Evolutionary conservation across 495 filamentous ascomycete species (phyloP).

Genomic region (Neurospora sp.): DNA sequence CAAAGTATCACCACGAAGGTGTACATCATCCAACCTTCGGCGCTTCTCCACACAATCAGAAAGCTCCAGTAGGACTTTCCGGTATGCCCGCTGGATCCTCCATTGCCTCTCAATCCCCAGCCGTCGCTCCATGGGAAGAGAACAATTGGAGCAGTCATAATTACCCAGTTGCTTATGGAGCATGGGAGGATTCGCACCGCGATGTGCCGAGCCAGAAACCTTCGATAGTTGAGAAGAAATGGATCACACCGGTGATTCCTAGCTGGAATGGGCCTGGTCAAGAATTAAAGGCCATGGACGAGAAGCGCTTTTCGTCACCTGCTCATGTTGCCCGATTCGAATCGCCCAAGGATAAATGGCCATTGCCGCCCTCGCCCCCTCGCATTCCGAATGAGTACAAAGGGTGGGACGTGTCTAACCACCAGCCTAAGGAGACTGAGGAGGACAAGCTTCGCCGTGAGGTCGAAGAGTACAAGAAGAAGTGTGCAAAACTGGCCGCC

Average conservation of each 20-base stretch:
- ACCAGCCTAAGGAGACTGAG: not conserved
- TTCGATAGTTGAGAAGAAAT: not conserved
- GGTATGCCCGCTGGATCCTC: not conserved
- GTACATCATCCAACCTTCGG: too few species aligned
- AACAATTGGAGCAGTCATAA: too few species aligned
- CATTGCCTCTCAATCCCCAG: not conserved
- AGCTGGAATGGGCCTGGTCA: not conserved
- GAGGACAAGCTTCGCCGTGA: not conserved
- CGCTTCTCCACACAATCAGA: accelerated
- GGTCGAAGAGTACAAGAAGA: not conserved
- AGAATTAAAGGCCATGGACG: not conserved
- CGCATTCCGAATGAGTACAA: not conserved
- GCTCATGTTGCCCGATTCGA: accelerated
- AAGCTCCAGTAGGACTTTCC: not conserved
- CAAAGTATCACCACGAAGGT: too few species aligned
- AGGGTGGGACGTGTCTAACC: too few species aligned
- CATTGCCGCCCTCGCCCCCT: not conserved
- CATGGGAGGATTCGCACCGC: not conserved
- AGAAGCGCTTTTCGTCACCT: not conserved
- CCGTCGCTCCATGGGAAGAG: not conserved
- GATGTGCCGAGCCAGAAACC: accelerated
- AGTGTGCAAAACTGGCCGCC: not conserved
- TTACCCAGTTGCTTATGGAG: too few species aligned
- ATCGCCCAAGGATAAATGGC: not conserved
- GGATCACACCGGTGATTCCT: not conserved